Evolutionary conservation across 352 stramenopile species (phyloP).

Genomic region (Phytophthora brassicae): DNA sequence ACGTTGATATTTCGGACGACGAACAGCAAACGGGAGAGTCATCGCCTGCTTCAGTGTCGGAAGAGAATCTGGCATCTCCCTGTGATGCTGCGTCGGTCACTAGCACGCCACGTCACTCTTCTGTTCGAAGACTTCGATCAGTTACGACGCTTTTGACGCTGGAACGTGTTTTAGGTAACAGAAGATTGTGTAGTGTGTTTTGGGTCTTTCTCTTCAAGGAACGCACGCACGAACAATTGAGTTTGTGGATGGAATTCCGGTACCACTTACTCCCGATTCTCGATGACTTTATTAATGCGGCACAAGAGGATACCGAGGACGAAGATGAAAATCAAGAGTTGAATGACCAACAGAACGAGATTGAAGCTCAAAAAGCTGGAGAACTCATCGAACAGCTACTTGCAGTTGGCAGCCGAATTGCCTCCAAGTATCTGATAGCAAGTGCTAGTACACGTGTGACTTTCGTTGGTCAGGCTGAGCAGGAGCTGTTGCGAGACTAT

Average conservation of each 20-base stretch:
- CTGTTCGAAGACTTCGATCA: slow-evolving; percentile 25
- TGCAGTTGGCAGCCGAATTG: slow-evolving; percentile 49
- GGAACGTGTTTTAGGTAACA: slow-evolving; percentile 72
- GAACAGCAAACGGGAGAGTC: slow-evolving; percentile 17
- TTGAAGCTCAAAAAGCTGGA: slow-evolving; percentile 35
- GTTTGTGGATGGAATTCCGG: slow-evolving; percentile 83
- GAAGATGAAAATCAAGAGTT: slow-evolving; percentile 31
- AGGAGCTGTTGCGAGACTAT: slow-evolving; percentile 58
- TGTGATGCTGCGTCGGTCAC: slow-evolving; percentile 13
- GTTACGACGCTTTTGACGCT: slow-evolving; percentile 66
- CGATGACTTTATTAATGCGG: slow-evolving; percentile 50
- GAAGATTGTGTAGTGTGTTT: slow-evolving; percentile 81
- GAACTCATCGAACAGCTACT: slow-evolving; percentile 79
- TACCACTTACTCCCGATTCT: slow-evolving; percentile 73
- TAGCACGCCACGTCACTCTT: slow-evolving; percentile 19
- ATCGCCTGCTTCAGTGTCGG: neutral
- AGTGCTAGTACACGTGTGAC: slow-evolving; percentile 60
- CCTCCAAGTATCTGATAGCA: slow-evolving; percentile 59
- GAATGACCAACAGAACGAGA: slow-evolving; percentile 28
- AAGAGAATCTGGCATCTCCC: slow-evolving; percentile 8
- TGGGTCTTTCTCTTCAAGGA: slow-evolving; percentile 90
- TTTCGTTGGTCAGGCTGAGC: slow-evolving; percentile 70
- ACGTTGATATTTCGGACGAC: slow-evolving; percentile 25
- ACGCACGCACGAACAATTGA: slow-evolving; percentile 76
- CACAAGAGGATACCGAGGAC: slow-evolving; percentile 34